phyloP scores from a whole-genome alignment of 2,329 filamentous ascomycete species.

The Aspergillus hiratsukae region DNA sequence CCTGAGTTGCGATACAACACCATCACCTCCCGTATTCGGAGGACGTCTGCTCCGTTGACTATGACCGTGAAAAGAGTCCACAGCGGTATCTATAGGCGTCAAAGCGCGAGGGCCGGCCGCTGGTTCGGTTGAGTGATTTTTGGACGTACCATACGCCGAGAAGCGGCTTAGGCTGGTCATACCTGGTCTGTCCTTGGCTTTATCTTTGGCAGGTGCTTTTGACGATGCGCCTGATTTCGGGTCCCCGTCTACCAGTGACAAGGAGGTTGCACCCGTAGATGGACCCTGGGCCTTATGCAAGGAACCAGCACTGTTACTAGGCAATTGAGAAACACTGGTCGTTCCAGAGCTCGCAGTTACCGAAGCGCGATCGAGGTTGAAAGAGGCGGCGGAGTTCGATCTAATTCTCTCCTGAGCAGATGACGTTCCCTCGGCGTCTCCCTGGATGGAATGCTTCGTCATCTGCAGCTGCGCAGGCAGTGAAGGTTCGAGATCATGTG shows the following conservation, averaged over 20 bases:
- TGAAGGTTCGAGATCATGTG: conserved; percentile 25
- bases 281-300: conserved; percentile 27
- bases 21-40: conserved; percentile 17
- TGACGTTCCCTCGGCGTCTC: conserved; percentile 14
- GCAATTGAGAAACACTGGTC: conserved; percentile 27
- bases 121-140: conserved; percentile 40
- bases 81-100: conserved; percentile 26
- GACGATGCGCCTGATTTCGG: conserved; percentile 21
- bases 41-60: conserved; percentile 17
- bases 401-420: conserved; percentile 32
- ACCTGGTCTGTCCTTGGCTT: conserved; percentile 30
- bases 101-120: conserved; percentile 41
- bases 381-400: conserved; percentile 29
- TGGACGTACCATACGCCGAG: conserved; percentile 40
- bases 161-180: conserved; percentile 44
- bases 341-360: conserved; percentile 22
- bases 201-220: conserved; percentile 20
- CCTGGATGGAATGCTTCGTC: conserved; percentile 23
- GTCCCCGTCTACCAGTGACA: conserved; percentile 30
- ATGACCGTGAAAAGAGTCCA: conserved; percentile 18
- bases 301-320: conserved; percentile 21
- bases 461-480: conserved; percentile 20
- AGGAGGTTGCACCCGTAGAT: conserved; percentile 23
- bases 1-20: conserved; percentile 60
- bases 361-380: conserved; percentile 24